Evolutionary conservation across 306 rosid genomes (phyloP).

Genomic region (Prunus fruticosa): DNA sequence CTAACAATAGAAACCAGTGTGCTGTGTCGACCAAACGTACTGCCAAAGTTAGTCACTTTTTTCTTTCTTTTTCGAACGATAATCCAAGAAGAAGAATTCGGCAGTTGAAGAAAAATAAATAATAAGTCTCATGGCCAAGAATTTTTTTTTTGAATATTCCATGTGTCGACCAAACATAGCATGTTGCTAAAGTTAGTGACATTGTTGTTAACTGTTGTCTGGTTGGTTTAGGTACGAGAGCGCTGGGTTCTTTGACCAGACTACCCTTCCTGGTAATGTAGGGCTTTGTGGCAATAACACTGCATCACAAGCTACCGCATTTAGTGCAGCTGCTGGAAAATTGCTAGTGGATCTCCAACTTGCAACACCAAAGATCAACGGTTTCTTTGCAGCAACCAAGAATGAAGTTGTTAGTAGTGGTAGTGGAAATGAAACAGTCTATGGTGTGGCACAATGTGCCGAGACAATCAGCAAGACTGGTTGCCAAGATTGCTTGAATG

Average conservation of each 20-base stretch:
- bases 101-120: too few species aligned
- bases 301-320: constrained; percentile 10
- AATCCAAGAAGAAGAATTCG: too few species aligned
- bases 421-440: constrained; percentile 29
- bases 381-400: constrained; percentile 45
- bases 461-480: constrained; percentile 29
- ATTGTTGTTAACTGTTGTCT: too few species aligned
- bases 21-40: too few species aligned
- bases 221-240: constrained; percentile 37
- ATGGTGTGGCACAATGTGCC: constrained; percentile 61
- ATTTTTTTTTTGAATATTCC: too few species aligned
- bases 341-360: constrained; percentile 28
- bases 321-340: constrained; percentile 17
- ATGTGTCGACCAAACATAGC: too few species aligned
- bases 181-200: too few species aligned
- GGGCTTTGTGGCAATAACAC: constrained; percentile 29
- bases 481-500: constrained; percentile 45
- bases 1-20: too few species aligned
- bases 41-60: too few species aligned
- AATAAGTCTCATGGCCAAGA: too few species aligned
- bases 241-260: constrained; percentile 35
- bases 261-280: constrained; percentile 25
- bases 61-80: too few species aligned
- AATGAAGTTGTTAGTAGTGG: constrained; percentile 10
- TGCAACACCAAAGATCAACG: constrained; percentile 32